phyloP scores from a whole-genome alignment of 345 rosid genomes.

The Conringia planisiliqua region DNA sequence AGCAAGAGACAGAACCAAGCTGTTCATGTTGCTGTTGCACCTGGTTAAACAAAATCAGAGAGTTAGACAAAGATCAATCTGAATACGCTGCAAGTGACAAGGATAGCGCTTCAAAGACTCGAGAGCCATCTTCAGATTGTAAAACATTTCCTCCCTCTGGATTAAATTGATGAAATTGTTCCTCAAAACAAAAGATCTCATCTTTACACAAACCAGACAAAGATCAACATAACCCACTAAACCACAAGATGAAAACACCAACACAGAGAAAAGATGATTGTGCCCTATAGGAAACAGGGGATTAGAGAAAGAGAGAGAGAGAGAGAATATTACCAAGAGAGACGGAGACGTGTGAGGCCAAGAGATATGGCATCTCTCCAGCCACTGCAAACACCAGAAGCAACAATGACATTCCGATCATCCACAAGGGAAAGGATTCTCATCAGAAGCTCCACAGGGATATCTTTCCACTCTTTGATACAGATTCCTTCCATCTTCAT shows the following conservation, averaged over 20 bases:
- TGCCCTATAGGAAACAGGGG: not conserved
- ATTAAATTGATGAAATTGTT: not conserved
- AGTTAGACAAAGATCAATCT: not conserved
- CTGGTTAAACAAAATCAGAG: slow-evolving; percentile 32
- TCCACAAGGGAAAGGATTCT: slow-evolving; percentile 69
- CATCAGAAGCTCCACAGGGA: slow-evolving; percentile 77
- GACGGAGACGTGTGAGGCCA: slow-evolving; percentile 76
- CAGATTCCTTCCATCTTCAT: slow-evolving; percentile 49
- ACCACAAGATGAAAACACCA: slow-evolving; percentile 2
- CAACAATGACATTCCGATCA: slow-evolving; percentile 71
- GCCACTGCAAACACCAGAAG: slow-evolving; percentile 84
- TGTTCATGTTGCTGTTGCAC: slow-evolving; percentile 84
- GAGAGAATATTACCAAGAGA: slow-evolving; percentile 59
- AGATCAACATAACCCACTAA: not conserved
- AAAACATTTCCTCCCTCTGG: not conserved
- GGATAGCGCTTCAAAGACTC: not conserved
- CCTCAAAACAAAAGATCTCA: not conserved
- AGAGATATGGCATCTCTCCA: slow-evolving; percentile 87
- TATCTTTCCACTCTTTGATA: slow-evolving; percentile 81
- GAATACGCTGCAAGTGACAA: not conserved
- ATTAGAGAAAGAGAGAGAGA: slow-evolving; percentile 12
- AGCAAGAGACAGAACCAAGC: slow-evolving; percentile 73
- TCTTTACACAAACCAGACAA: slow-evolving; percentile 7
- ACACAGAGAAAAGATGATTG: not conserved
- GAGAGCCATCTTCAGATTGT: not conserved